These are phyloP conservation scores for Cytidiella melzeri DNA, from an alignment of 768 basidiomycete genomes.

Conservation along the genomic window DNA sequence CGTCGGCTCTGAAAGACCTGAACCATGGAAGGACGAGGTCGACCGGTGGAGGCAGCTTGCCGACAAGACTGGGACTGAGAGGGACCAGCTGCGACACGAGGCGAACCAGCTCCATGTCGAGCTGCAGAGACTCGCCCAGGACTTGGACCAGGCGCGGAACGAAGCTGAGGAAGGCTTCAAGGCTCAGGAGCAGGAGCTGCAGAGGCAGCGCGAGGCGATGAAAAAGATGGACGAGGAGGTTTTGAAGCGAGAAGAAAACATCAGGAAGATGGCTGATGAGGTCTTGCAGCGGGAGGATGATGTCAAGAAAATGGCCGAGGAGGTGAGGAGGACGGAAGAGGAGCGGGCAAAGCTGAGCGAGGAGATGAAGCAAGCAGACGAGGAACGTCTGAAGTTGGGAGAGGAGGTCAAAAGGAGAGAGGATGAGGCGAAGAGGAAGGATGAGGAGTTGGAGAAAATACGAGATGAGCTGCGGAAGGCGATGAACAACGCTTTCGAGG, in stretches of 20 bases:
- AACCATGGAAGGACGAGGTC: constrained; percentile 13
- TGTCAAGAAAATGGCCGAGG: background rate
- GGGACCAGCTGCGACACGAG: constrained; percentile 8
- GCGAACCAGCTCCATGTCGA: constrained; percentile 8
- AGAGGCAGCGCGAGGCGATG: constrained; percentile 1
- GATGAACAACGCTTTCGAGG: background rate
- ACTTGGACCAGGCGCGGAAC: constrained; percentile 10
- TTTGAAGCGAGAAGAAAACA: background rate
- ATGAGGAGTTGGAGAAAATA: constrained; percentile 1
- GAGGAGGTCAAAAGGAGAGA: background rate
- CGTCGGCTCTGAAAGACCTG: background rate
- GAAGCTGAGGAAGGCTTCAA: constrained; percentile 11
- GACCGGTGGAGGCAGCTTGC: constrained; percentile 11
- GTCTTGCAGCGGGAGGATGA: constrained; percentile 1
- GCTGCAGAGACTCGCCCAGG: constrained; percentile 10
- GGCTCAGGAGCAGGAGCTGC: constrained; percentile 8
- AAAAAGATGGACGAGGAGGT: no score
- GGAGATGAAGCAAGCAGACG: background rate
- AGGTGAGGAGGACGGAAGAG: background rate
- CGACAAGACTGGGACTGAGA: constrained; percentile 12
- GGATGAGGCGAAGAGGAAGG: background rate
- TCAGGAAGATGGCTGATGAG: constrained; percentile 1
- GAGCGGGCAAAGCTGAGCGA: background rate
- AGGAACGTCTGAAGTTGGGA: background rate
- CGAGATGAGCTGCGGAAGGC: background rate